Evolutionary conservation across 2,329 filamentous ascomycete species (phyloP), one percentile per base, ranked within the genome.

Genomic region (Aspergillus ruber): DNA sequence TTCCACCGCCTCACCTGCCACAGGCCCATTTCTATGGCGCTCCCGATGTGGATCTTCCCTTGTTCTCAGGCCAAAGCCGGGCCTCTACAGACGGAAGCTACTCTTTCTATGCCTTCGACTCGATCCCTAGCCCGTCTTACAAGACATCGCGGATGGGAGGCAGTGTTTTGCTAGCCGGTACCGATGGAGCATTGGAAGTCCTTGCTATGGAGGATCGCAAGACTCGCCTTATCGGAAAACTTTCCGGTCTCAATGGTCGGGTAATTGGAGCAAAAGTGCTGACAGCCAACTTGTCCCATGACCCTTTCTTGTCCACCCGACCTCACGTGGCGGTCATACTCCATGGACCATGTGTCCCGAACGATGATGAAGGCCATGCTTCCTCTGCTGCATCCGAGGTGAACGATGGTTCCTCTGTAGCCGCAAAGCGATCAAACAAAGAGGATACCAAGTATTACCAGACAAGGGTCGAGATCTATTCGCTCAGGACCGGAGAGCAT

Each of bases 401-500:
- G n/a, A 64, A 66, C 43, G 67, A 71, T 33, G 52, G 59, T 18
- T 55, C 62, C 17, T 56, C 62, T 23, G 60, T 61, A 32, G 48
- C 50, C 42, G 58, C 60, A 41, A 55, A 47, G 41, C 60, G 60
- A 8, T 40, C 50, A 7, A 58, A 36, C 18, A 62, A 54, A 44
- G 62, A 66, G 5, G 66, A 69, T 8, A 45, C 54, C 1, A 53
- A 52, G 15, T 61, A 58, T 42, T 94, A 91, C 60, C 90, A 95
- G 67, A 96, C 90, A 0, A 85, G 85, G 0, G 88, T 95, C 5
- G 89, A 96, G 57, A 74, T 97, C 0, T 95, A 91, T 67, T 96
- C 90, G 1, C 72, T 97, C 50, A 82, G 80, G 56, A 87, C 84
- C n/a, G 84, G 83, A 57, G 77, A 80, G 51, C 80, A 81, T 47